Base-by-base conservation (phyloP, 1,284 basidiomycete species). In the Ustilago xerochloae region DNA sequence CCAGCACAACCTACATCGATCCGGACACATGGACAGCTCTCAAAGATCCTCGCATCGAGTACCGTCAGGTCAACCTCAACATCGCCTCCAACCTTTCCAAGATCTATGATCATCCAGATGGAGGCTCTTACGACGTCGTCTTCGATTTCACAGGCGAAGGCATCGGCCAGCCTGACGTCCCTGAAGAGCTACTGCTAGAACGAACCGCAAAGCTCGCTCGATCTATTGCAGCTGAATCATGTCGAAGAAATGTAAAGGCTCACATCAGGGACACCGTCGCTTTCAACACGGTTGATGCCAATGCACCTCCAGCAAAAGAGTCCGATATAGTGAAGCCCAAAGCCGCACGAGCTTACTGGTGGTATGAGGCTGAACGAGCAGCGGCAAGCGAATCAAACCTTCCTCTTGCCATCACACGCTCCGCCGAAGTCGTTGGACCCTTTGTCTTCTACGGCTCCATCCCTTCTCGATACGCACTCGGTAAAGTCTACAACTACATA, bases 111-210 rank as follows among this genome's bases (percentile, higher is more conserved):
- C 58, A 63, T 33, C 65, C 66, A 4, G 41, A 64, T 9, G 66
- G 64, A 12, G 51, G 53, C 24, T 60, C 59, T 5, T 80, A 70
- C 43, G 76, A 80, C 33, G 33, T 77, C 43, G 69, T 78, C 18
- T 80, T 77, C 51, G 78, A 80, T 45, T 66, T 80, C 30, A 78
- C 76, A 13, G 76, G 78, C 22, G 78, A 80, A 32, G 78, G 78
- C 18, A 39, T 73, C 12, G 32, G 53, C 15, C 33, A 46, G 10
- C 56, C 54, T 33, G 36, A 73, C 8, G 46, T 74, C 0, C 77
- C 76, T 5, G 69, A 67, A 47, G 56, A 77, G 46, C 33, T 78
- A 6, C 38, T 80, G 47, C 20, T 76, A 15, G 78, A 80, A 32
- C 65, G 77, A 6, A 78, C 73, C 0, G 64, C 64, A 20, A 76